phyloP scores from a whole-genome alignment of 768 basidiomycete species.

The Suillus luteus region DNA sequence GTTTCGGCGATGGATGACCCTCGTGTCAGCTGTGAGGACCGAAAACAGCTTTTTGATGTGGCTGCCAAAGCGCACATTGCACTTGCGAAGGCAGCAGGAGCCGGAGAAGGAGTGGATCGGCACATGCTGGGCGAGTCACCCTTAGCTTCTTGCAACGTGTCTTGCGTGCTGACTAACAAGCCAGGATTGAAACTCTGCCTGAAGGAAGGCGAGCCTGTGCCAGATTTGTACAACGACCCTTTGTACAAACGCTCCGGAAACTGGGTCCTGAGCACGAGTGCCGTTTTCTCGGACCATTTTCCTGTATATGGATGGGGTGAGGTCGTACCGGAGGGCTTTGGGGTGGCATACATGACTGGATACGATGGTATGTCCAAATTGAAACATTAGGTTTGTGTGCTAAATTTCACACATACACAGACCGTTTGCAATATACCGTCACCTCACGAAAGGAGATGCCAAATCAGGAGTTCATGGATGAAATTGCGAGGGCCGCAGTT shows the following conservation, averaged over 20 bases:
- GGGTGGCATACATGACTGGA: constrained; percentile 94
- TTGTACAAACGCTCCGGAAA: constrained; percentile 69
- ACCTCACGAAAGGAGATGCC: constrained; percentile 87
- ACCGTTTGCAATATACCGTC: constrained; percentile 82
- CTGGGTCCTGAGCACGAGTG: constrained; percentile 91
- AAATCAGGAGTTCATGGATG: constrained; percentile 69
- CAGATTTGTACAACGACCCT: constrained; percentile 75
- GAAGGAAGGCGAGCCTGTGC: constrained; percentile 60
- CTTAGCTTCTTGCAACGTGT: background rate
- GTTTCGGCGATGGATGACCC: constrained; percentile 70
- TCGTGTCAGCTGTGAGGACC: constrained; percentile 38
- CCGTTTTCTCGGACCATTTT: constrained; percentile 85
- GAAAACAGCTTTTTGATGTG: constrained; percentile 53
- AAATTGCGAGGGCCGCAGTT: constrained; percentile 62
- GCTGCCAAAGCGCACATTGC: constrained; percentile 67
- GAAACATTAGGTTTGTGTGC: constrained; percentile 13
- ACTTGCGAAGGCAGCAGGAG: constrained; percentile 66
- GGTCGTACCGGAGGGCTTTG: constrained; percentile 93
- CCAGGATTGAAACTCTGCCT: constrained; percentile 73
- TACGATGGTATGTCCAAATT: constrained; percentile 57
- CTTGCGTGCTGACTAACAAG: background rate
- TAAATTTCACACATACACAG: constrained; percentile 36
- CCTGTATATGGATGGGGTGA: constrained; percentile 93
- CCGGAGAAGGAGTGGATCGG: constrained; percentile 80
- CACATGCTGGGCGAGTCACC: constrained; percentile 73